Evolutionary conservation across 805 yeast species (phyloP).

Genomic region (Yamadazyma endophytica): DNA sequence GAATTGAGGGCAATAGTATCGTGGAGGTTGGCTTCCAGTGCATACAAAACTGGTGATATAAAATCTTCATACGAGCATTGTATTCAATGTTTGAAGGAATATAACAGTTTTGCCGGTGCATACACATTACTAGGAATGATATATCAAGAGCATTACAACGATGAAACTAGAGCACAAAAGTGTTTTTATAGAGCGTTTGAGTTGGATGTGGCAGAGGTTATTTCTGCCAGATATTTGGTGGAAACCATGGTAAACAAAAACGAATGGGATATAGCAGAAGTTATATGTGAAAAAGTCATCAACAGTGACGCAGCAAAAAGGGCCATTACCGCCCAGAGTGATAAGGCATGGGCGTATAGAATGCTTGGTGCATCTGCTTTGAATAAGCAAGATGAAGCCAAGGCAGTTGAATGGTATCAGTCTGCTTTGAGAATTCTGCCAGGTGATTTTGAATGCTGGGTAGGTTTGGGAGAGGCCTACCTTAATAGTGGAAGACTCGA

Average conservation of each 20-base stretch:
- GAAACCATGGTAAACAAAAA: constrained; percentile 58
- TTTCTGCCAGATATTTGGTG: constrained; percentile 71
- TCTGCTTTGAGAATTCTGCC: constrained; percentile 69
- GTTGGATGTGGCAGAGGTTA: constrained; percentile 68
- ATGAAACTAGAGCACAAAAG: constrained; percentile 67
- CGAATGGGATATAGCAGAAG: constrained; percentile 85
- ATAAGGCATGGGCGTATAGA: constrained; percentile 80
- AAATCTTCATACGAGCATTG: constrained; percentile 51
- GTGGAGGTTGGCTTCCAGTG: constrained; percentile 73
- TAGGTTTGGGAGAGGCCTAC: constrained; percentile 97
- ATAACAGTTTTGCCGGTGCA: constrained; percentile 68
- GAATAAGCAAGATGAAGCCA: constrained; percentile 65
- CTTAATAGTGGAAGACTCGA: constrained; percentile 77
- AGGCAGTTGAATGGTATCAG: constrained; percentile 88
- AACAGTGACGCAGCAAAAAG: constrained; percentile 59
- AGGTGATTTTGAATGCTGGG: constrained; percentile 77
- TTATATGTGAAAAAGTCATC: constrained; percentile 63
- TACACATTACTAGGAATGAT: constrained; percentile 77
- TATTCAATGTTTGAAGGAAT: constrained; percentile 58
- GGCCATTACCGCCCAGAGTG: constrained; percentile 30
- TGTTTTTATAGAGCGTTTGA: constrained; percentile 91
- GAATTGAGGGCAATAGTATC: constrained; percentile 56
- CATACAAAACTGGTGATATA: not conserved
- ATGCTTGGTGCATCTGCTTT: constrained; percentile 77
- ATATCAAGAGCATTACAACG: constrained; percentile 57